Evolutionary conservation across 805 yeast genomes (phyloP).

Genomic region (Candida berthetii): DNA sequence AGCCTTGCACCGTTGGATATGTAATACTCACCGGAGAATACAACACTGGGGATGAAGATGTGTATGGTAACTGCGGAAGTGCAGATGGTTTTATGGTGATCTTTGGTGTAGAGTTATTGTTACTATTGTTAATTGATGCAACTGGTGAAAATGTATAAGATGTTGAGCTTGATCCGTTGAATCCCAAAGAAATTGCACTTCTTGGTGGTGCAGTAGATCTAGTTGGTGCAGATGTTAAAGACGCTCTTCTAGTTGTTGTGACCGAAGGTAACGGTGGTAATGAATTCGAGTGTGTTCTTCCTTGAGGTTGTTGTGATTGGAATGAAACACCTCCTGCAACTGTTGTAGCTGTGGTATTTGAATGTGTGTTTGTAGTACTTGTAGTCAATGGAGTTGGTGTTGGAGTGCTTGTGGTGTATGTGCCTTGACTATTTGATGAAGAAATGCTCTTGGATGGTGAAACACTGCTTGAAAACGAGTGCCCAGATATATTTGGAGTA

Average conservation of each 20-base stretch:
- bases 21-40: conserved; percentile 12
- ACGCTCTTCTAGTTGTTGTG: conserved; percentile 22
- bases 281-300: conserved; percentile 18
- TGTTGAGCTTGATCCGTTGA: conserved; percentile 15
- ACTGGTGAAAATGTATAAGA: conserved; percentile 19
- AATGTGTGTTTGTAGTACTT: no score
- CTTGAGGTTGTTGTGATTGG: background rate
- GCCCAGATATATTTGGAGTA: background rate
- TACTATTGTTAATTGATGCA: conserved; percentile 1
- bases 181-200: conserved; percentile 16
- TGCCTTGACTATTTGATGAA: background rate
- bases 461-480: conserved; percentile 1
- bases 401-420: no score
- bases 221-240: conserved; percentile 16
- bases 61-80: background rate
- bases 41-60: conserved; percentile 17
- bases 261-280: conserved; percentile 27
- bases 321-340: background rate
- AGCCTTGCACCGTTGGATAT: background rate
- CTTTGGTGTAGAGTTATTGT: background rate
- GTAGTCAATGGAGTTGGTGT: no score
- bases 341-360: background rate
- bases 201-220: conserved; percentile 18
- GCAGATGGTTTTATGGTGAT: conserved; percentile 10
- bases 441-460: background rate